Conservation (phyloP, 2,329 filamentous ascomycete species). For the Trematosphaeria pertusa region DNA sequence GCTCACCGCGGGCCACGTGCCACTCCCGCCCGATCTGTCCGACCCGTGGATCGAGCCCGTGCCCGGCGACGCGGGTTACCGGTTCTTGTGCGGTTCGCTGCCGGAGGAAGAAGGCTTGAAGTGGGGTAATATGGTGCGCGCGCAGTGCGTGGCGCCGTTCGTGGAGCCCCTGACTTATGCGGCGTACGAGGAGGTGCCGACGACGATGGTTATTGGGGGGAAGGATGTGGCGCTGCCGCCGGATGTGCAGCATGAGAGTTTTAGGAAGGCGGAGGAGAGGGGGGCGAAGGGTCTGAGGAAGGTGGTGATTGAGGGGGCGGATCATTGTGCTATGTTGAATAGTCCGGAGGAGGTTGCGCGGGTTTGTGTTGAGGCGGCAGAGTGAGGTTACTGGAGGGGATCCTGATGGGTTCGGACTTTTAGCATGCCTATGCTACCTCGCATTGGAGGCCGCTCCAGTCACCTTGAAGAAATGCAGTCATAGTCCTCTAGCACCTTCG, state of each 20-base stretch:
- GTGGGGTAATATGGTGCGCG: slow-evolving; percentile 3
- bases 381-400: no score
- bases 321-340: slow-evolving; percentile 12
- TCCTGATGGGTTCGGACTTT: no score
- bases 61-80: background rate
- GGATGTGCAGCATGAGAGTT: slow-evolving; percentile 8
- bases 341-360: slow-evolving; percentile 11
- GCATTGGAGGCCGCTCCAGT: no score
- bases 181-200: slow-evolving; percentile 10
- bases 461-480: no score
- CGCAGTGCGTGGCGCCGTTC: slow-evolving; percentile 5
- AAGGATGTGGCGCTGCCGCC: slow-evolving; percentile 8
- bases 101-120: slow-evolving; percentile 7
- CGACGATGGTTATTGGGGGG: slow-evolving; percentile 10
- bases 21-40: background rate
- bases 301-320: slow-evolving; percentile 7
- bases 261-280: slow-evolving; percentile 7
- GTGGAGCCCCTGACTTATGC: slow-evolving; percentile 14
- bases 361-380: slow-evolving; percentile 11
- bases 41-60: slow-evolving; percentile 1
- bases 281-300: slow-evolving; percentile 4
- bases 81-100: slow-evolving; percentile 5
- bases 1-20: background rate
- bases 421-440: no score
- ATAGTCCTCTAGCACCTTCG: background rate